phyloP scores from a whole-genome alignment of 768 basidiomycete genomes.

The Kwoniella sp. region DNA sequence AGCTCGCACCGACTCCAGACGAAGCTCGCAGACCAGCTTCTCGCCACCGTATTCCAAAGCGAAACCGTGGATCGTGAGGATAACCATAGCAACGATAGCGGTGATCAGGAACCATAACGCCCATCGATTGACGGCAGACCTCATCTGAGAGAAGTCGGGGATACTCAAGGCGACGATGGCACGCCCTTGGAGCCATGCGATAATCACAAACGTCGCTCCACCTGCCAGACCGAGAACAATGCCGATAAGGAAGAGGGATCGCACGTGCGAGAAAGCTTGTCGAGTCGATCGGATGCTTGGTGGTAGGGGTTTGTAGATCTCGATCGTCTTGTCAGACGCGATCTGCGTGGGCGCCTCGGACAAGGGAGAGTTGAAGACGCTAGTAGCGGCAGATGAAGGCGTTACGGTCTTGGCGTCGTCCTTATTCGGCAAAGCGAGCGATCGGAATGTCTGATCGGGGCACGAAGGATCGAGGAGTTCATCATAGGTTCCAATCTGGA shows the following conservation, averaged over 20 bases:
- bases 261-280: slow-evolving; percentile 27
- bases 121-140: slow-evolving; percentile 34
- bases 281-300: slow-evolving; percentile 17
- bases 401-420: not conserved
- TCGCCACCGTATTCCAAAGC: slow-evolving; percentile 42
- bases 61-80: slow-evolving; percentile 31
- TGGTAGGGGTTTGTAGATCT: slow-evolving; percentile 12
- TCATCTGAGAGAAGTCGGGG: slow-evolving; percentile 24
- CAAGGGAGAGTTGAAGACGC: not conserved
- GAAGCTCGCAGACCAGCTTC: slow-evolving; percentile 39
- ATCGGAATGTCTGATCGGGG: slow-evolving; percentile 42
- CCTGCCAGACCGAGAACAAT: slow-evolving; percentile 30
- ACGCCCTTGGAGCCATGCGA: slow-evolving; percentile 48
- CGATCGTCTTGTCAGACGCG: not conserved
- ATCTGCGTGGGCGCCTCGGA: not conserved
- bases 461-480: slow-evolving; percentile 34
- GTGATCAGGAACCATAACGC: slow-evolving; percentile 52
- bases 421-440: slow-evolving; percentile 29
- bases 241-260: slow-evolving; percentile 25
- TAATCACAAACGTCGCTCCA: slow-evolving; percentile 41
- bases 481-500: slow-evolving; percentile 48
- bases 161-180: slow-evolving; percentile 37
- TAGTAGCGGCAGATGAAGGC: not conserved
- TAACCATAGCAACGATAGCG: slow-evolving; percentile 34
- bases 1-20: slow-evolving; percentile 30